Conservation (phyloP, 305 asterid genomes). For the Striga hermonthica region DNA sequence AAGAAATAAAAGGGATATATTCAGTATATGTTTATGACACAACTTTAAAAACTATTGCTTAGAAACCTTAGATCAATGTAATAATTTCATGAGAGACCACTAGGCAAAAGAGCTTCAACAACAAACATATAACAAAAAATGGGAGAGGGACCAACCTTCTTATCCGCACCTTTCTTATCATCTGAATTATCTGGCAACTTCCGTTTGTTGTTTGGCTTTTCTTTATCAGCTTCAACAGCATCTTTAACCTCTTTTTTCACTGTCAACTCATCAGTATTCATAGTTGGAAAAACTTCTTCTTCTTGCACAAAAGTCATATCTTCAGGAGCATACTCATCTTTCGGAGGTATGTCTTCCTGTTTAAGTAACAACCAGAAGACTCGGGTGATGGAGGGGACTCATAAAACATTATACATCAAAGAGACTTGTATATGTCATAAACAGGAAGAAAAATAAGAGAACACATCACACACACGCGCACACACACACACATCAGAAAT, state of each 20-base stretch:
- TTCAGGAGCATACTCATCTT: conserved; percentile 45
- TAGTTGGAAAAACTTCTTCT: conserved; percentile 71
- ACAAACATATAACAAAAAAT: conserved; percentile 8
- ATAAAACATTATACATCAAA: too few species aligned
- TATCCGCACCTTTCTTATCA: conserved; percentile 60
- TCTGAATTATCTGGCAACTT: conserved; percentile 52
- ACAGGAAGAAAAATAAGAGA: not conserved
- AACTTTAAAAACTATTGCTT: not conserved
- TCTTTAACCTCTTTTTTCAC: conserved; percentile 41
- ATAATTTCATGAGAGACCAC: conserved; percentile 9
- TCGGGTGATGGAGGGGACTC: not conserved
- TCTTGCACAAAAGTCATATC: conserved; percentile 74
- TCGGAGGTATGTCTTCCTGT: conserved; percentile 52
- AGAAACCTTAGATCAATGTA: not conserved
- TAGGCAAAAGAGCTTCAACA: conserved; percentile 25
- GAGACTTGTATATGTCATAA: too few species aligned
- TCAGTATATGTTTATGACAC: conserved; percentile 8
- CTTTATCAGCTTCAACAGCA: conserved; percentile 41
- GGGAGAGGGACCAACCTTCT: conserved; percentile 51
- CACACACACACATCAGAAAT: too few species aligned
- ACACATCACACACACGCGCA: too few species aligned
- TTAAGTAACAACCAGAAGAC: conserved; percentile 18
- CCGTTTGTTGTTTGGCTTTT: conserved; percentile 55
- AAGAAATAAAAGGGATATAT: conserved; percentile 20
- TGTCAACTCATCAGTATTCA: conserved; percentile 33